Evolutionary conservation across 257 asterid genomes (phyloP).

Genomic region (Solanum okadae): DNA sequence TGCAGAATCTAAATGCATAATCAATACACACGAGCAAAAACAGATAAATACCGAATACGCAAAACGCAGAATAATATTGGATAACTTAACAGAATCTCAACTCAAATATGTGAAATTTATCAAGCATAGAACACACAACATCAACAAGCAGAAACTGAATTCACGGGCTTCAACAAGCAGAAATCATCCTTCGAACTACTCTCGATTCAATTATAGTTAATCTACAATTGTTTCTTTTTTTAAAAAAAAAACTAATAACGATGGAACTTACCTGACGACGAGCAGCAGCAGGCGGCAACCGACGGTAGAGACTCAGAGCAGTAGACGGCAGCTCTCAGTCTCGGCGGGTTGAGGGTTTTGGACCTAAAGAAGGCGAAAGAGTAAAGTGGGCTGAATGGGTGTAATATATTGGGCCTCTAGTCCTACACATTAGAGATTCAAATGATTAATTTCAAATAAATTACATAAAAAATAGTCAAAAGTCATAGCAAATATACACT

Average conservation of each 20-base stretch:
- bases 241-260: background rate
- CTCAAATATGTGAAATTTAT: background rate
- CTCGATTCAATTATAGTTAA: background rate
- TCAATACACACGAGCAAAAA: background rate
- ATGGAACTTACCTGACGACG: background rate
- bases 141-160: background rate
- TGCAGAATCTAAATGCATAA: background rate
- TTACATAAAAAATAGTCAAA: too few relatives aligned
- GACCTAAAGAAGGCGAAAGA: background rate
- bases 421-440: too few relatives aligned
- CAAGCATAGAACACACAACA: background rate
- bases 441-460: too few relatives aligned
- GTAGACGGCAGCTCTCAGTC: background rate
- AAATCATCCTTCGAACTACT: background rate
- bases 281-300: background rate
- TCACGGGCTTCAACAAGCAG: background rate
- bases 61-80: background rate
- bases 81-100: background rate
- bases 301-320: background rate
- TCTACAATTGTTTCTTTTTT: background rate
- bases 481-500: too few relatives aligned
- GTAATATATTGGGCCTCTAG: background rate
- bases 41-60: background rate
- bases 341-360: background rate
- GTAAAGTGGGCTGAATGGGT: background rate